Percentiles rank a stretch among this genome's conserved stretches.
Conservation (phyloP, 331 rosid genomes). For the Quercus lobata region DNA sequence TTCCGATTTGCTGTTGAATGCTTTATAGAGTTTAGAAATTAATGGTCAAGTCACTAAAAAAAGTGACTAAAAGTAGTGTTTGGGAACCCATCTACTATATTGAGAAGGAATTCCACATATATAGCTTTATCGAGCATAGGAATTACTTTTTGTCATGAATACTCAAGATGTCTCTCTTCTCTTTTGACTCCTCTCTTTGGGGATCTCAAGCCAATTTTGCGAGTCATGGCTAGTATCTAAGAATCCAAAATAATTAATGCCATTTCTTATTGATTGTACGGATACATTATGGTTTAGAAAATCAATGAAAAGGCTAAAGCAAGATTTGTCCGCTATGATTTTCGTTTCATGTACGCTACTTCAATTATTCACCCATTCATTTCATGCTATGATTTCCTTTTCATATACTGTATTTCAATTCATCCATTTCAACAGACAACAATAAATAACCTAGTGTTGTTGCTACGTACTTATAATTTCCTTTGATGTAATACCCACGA, state of each 20-base stretch:
- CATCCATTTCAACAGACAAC: neutral
- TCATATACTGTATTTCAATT: neutral
- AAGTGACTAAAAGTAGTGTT: slow-evolving; percentile 20
- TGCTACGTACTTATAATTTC: too few relatives aligned
- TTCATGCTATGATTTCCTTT: neutral
- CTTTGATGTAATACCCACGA: too few relatives aligned
- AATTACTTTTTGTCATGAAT: slow-evolving; percentile 39
- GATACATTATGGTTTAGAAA: slow-evolving; percentile 6
- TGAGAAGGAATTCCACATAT: slow-evolving; percentile 22
- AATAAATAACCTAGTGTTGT: too few relatives aligned
- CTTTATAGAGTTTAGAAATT: slow-evolving; percentile 31
- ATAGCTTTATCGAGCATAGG: slow-evolving; percentile 57
- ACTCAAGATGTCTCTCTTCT: slow-evolving; percentile 51
- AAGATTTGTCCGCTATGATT: neutral
- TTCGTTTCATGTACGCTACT: neutral
- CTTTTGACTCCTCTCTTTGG: slow-evolving; percentile 57
- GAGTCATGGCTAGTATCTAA: slow-evolving; percentile 4
- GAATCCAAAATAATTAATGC: slow-evolving; percentile 23
- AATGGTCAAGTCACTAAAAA: slow-evolving; percentile 30
- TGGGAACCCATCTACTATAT: slow-evolving; percentile 15
- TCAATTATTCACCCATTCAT: neutral
- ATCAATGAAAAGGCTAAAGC: slow-evolving; percentile 20
- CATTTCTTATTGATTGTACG: slow-evolving; percentile 29
- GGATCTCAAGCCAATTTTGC: slow-evolving; percentile 13
- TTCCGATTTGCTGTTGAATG: slow-evolving; percentile 37